phyloP scores from a whole-genome alignment of 1,284 basidiomycete genomes.

The Melampsora larici-populina region DNA sequence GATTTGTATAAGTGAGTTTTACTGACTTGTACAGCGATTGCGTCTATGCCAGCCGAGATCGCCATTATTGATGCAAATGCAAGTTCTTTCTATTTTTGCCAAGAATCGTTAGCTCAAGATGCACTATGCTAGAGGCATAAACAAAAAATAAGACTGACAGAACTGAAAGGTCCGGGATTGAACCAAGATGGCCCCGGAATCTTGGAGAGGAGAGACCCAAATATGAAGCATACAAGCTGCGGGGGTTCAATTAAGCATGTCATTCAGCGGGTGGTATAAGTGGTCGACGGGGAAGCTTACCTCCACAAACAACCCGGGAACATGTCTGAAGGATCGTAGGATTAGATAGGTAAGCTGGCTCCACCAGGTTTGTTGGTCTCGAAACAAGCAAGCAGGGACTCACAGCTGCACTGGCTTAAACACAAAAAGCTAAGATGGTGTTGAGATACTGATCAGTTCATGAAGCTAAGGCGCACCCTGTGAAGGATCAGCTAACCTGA shows the following conservation, averaged over 20 bases:
- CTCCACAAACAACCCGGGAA: constrained; percentile 29
- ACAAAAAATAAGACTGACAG: background rate
- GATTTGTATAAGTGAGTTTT: background rate
- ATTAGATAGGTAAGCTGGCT: too few relatives aligned
- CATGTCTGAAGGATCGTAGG: background rate
- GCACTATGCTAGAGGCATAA: background rate
- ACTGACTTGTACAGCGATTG: constrained; percentile 31
- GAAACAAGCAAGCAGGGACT: too few relatives aligned
- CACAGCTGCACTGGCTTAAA: constrained; percentile 31
- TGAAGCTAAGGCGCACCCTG: background rate
- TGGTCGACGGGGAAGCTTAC: background rate
- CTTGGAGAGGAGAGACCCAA: constrained; percentile 15
- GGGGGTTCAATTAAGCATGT: background rate
- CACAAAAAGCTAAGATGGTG: constrained; percentile 9
- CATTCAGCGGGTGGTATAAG: background rate
- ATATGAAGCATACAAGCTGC: constrained; percentile 37
- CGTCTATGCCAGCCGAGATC: constrained; percentile 17
- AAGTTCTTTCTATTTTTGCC: constrained; percentile 31
- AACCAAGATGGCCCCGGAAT: constrained; percentile 37
- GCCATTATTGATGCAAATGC: constrained; percentile 40
- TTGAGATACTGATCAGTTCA: background rate
- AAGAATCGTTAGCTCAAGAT: background rate
- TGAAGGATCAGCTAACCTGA: constrained; percentile 6
- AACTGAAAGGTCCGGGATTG: constrained; percentile 27
- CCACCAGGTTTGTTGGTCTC: too few relatives aligned